Base-by-base conservation (phyloP, 805 yeast species). In the Trichomonascus vanleenenianus region DNA sequence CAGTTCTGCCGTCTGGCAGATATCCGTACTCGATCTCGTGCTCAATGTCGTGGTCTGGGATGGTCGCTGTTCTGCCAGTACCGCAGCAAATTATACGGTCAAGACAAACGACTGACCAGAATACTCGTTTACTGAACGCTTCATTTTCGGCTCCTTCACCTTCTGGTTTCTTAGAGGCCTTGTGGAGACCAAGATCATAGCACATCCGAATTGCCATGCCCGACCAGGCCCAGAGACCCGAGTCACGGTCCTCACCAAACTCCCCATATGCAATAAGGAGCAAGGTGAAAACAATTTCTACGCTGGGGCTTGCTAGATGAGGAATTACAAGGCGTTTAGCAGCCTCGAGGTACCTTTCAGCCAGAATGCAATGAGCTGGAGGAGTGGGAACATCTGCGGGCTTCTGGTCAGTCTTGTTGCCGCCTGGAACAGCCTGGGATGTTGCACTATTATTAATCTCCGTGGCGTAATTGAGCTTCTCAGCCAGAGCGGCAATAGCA, bases 141-240 rank as follows among this genome's bases (percentile, higher is more conserved):
- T 44, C 46, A 16, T 51, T 45, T 11, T 47, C 58, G 3, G 35
- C 43, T 22, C 27, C 27, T 22, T 22, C 27, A 15, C 46, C 46
- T 6, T 32, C 33, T 12, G 37, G 46, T 10, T 48, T 40, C 14
- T 32, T 30, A 11, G 37, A 42, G 1, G 48, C 49, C 41, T 56
- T 57, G 30, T 57, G 61, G 2, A 57, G 50, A 2, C 61, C 61
- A 20, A 57, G 48, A 42, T 57, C 61, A 47, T 44, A 50, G 42
- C 61, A 49, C 61, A 57, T 57, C 12, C 61, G 50, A 16, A 57
- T 56, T 1, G 61, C 61, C 48, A 57, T 55, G 2, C 61, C 61
- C 4, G 56, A 49, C 61, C 61, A 57, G 20, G 55, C 47, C 61
- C 61, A 57, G 19, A 57, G 47, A 0, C 61, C 61, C 11, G 59